phyloP scores from a whole-genome alignment of 768 basidiomycete genomes.

The Mycena polygramma region DNA sequence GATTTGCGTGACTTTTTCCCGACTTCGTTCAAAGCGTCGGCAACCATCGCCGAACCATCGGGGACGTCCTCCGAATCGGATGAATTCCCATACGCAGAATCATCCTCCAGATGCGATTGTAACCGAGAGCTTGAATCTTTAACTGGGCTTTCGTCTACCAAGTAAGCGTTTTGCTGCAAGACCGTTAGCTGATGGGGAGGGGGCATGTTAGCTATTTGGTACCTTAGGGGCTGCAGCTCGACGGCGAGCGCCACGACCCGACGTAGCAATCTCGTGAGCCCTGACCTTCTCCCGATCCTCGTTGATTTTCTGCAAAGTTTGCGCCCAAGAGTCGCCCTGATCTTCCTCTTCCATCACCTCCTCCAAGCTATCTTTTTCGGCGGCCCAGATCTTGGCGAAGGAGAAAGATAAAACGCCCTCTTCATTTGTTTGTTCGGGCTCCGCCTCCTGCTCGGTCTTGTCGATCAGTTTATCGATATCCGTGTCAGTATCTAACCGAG shows the following conservation, averaged over 20 bases:
- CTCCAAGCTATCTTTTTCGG: slow-evolving; percentile 78
- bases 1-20: slow-evolving; percentile 31
- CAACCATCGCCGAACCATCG: slow-evolving; percentile 26
- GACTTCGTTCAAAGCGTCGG: slow-evolving; percentile 30
- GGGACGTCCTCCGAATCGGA: slow-evolving; percentile 27
- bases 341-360: slow-evolving; percentile 73
- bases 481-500: slow-evolving; percentile 73
- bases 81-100: slow-evolving; percentile 35
- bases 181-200: background rate
- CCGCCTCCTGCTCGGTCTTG: slow-evolving; percentile 82
- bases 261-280: slow-evolving; percentile 62
- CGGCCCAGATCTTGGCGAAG: slow-evolving; percentile 94
- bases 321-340: slow-evolving; percentile 85
- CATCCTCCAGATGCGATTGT: slow-evolving; percentile 20
- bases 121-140: slow-evolving; percentile 29
- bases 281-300: slow-evolving; percentile 57
- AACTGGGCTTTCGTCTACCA: slow-evolving; percentile 32
- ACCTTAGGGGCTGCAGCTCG: slow-evolving; percentile 72
- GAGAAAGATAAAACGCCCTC: slow-evolving; percentile 76
- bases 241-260: slow-evolving; percentile 83
- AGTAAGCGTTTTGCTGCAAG: slow-evolving; percentile 31
- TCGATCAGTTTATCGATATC: slow-evolving; percentile 91
- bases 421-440: slow-evolving; percentile 62
- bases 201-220: background rate
- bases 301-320: slow-evolving; percentile 70